Base-by-base conservation (phyloP, 2,329 filamentous ascomycete genomes). In the Aureobasidium melanogenum region DNA sequence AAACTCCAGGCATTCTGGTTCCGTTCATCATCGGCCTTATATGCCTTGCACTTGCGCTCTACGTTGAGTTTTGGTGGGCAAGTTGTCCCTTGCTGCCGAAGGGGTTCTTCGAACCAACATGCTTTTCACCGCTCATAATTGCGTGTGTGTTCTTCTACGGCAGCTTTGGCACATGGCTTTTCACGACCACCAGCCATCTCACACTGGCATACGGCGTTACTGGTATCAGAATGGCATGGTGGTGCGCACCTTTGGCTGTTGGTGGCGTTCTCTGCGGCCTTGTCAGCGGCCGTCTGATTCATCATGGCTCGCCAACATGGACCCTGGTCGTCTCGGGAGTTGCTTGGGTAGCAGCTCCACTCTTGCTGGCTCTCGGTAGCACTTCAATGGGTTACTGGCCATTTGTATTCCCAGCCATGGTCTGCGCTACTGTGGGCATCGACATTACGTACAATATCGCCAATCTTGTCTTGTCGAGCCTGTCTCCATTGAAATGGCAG, bases 401-500 rank as follows among this genome's bases (percentile, higher is more conserved):
- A 0, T 69, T 68, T 54, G 68, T 72, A 15, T 67, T 74, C 62
- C 72, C 72, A 12, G 71, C 72, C 6, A 73, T 73, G 71, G 47
- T 74, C 1, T 72, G 70, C 63, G 69, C 69, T 3, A 73, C 72
- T 1, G 62, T 73, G 8, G 72, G 72, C 32, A 69, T 72, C 58
- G 72, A 74, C 61, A 61, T 73, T 7, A 74, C 72, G 0, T 73
- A 69, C 67, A 72, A 69, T n/a, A 64, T 74, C 3, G 68, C 69
- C 17, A 66, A 67, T 24, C 67, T 73, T 28, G 72, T 71, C 62
- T 62, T 73, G 15, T 69, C 70, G 2, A 62, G 68, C 0, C 64
- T 68, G 0, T 70, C 71, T 54, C 72, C 72, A 6, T 64, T 68
- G 22, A 63, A 67, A 10, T 69, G 69, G 26, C 72, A 74, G 63